phyloP scores from a whole-genome alignment of 1,139 yeast genomes.

The Lodderomyces oxycetoniae region DNA sequence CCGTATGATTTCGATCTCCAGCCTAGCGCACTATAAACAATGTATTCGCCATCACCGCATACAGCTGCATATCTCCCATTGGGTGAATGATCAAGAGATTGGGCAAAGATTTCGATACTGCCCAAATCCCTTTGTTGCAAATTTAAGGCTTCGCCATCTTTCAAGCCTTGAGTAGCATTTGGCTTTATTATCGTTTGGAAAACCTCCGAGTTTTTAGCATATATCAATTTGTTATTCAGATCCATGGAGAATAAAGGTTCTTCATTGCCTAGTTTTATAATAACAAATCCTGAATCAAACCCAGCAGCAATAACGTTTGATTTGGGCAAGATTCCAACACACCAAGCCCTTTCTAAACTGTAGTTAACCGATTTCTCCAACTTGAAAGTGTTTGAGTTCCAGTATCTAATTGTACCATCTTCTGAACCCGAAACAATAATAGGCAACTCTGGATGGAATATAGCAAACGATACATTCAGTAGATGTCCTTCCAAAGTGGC shows the following conservation, averaged over 20 bases:
- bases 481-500: constrained; percentile 93
- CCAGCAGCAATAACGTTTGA: constrained; percentile 86
- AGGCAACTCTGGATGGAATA: constrained; percentile 95
- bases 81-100: constrained; percentile 83
- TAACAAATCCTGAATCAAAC: constrained; percentile 89
- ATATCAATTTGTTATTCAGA: constrained; percentile 81
- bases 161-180: constrained; percentile 53
- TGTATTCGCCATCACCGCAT: constrained; percentile 97
- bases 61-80: constrained; percentile 97
- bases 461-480: constrained; percentile 91
- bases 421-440: constrained; percentile 79
- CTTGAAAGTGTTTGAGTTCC: constrained; percentile 78
- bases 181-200: constrained; percentile 79
- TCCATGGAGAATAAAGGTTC: constrained; percentile 95
- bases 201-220: constrained; percentile 89
- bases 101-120: constrained; percentile 87
- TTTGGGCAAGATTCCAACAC: constrained; percentile 73
- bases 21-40: constrained; percentile 92
- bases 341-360: constrained; percentile 96
- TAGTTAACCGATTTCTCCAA: constrained; percentile 87
- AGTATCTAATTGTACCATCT: constrained; percentile 73
- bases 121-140: constrained; percentile 87
- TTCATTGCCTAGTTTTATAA: constrained; percentile 85
- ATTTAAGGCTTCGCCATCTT: constrained; percentile 77
- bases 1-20: constrained; percentile 98